Evolutionary conservation across 768 basidiomycete genomes (phyloP), one percentile per base, ranked within the genome.

Genomic region (Suillus clintonianus): DNA sequence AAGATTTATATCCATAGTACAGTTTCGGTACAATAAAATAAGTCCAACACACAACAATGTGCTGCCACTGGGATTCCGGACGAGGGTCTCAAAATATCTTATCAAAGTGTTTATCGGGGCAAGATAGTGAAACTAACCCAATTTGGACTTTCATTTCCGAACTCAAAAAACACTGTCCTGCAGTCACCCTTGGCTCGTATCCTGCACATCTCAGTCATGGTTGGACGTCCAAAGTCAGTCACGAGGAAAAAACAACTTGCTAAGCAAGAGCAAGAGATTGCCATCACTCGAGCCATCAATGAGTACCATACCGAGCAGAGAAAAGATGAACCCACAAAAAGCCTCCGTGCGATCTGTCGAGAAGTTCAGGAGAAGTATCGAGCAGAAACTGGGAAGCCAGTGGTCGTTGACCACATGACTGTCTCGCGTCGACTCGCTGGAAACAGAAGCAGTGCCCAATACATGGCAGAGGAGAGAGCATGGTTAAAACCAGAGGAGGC

Each of bases 401-500:
- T 42, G 1, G 3, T 42, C 5, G 41, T 42, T 17, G 41, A 42
- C 15, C 41, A 42, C 4, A 43, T 72, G 41, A 60, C 47, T 5
- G 45, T 76, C 51, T 4, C 27, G 72, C 70, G 74, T 67, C 78
- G 2, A 70, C 69, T 2, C 19, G 27, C 1, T 66, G 62, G 7
- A 75, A 82, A 67, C 69, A 47, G 14, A 63, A 74, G 15, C 36
- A 71, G 34, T 34, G 34, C 80, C 47, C 59, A 68, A 15, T 74
- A 71, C 67, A 61, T 70, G 10, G 60, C 69, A 27, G 69, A 74
- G 48, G 59, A 69, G 34, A 30, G 78, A 75, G 13, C 50, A 67
- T 17, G 67, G 70, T 62, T 41, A 17, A 41, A 14, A 41, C 41
- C 6, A 6, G 41, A 41, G 17, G 41, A 41, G 41, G 14, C 41